Percentiles rank a stretch among this genome's conserved stretches.
phyloP scores from a whole-genome alignment of 805 yeast species.

The Phaffomyces opuntiae region DNA sequence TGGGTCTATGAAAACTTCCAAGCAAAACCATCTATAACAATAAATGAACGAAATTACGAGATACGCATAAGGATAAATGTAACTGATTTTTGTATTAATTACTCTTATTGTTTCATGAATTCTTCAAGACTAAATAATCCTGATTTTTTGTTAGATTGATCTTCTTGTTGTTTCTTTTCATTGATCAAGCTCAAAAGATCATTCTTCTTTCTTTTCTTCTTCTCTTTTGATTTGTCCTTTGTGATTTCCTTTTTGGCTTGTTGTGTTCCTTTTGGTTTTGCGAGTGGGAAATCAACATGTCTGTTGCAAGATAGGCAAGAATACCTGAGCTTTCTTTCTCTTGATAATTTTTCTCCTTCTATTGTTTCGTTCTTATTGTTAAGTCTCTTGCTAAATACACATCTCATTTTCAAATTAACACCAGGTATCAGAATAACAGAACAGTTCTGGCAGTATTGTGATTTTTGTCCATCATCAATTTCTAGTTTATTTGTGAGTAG shows the following conservation, averaged over 20 bases:
- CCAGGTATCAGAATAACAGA: slow-evolving; percentile 24
- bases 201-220: slow-evolving; percentile 38
- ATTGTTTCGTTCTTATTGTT: neutral
- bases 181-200: slow-evolving; percentile 35
- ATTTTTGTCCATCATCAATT: slow-evolving; percentile 18
- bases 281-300: slow-evolving; percentile 11
- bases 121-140: slow-evolving; percentile 41
- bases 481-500: slow-evolving; percentile 21
- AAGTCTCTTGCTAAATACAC: slow-evolving; percentile 6
- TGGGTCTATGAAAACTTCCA: too few species aligned
- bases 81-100: too few species aligned
- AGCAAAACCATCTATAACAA: too few species aligned
- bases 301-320: slow-evolving; percentile 25
- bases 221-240: slow-evolving; percentile 30
- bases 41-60: too few species aligned
- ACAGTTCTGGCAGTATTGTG: slow-evolving; percentile 19
- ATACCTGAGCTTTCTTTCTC: slow-evolving; percentile 19
- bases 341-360: slow-evolving; percentile 1
- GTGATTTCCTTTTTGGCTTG: slow-evolving; percentile 11
- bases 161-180: slow-evolving; percentile 33
- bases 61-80: too few species aligned
- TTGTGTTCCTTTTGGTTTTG: slow-evolving; percentile 6
- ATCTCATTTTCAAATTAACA: slow-evolving; percentile 20
- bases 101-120: slow-evolving; percentile 30
- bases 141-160: slow-evolving; percentile 23